Conservation (phyloP, 371 early-diverging fungal genomes). For the Dichotomocladium elegans region DNA sequence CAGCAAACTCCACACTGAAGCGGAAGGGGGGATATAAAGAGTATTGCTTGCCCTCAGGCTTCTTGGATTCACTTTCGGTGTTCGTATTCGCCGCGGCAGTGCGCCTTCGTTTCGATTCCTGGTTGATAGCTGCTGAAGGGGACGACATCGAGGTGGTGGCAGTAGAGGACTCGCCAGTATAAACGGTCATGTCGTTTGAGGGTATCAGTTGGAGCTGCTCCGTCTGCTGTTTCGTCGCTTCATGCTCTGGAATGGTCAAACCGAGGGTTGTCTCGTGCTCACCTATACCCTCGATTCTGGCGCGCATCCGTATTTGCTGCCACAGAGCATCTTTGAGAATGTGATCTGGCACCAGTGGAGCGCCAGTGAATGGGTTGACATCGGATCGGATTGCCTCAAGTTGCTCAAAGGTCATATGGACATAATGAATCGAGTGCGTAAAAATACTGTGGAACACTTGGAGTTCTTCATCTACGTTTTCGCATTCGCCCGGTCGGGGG, state of each 20-base stretch:
- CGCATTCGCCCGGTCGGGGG: not conserved
- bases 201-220: conserved; percentile 30
- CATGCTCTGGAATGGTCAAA: conserved; percentile 11
- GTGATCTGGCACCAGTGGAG: conserved; percentile 25
- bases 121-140: conserved; percentile 5
- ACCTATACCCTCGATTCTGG: conserved; percentile 38
- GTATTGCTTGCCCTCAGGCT: conserved; percentile 11
- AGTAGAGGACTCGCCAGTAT: conserved; percentile 40
- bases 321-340: conserved; percentile 51
- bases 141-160: conserved; percentile 23
- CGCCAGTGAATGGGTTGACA: conserved; percentile 35
- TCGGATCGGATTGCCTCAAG: conserved; percentile 40
- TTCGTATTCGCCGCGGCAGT: not conserved
- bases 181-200: conserved; percentile 50
- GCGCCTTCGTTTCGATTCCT: not conserved
- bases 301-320: conserved; percentile 46
- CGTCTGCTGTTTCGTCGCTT: not conserved
- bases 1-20: conserved; percentile 52
- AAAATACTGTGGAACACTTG: conserved; percentile 25
- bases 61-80: not conserved
- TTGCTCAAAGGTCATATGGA: conserved; percentile 60
- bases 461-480: conserved; percentile 14
- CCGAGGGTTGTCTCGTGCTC: conserved; percentile 37
- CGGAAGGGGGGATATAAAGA: conserved; percentile 54
- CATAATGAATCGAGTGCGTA: conserved; percentile 39